phyloP scores from a whole-genome alignment of 345 rosid species.

The Triadica sebifera region DNA sequence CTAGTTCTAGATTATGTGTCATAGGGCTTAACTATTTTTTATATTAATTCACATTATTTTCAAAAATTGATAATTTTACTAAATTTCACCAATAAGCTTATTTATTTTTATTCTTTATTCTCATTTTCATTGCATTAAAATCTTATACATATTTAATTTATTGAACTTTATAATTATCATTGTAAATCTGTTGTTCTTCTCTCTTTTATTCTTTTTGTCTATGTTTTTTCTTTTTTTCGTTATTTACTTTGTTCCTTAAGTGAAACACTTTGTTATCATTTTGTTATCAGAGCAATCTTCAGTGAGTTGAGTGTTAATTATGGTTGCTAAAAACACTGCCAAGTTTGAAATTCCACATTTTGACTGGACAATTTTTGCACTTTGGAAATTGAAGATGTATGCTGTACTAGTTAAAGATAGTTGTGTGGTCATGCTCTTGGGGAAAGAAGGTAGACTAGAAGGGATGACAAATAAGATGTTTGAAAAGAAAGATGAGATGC shows the following conservation, averaged over 20 bases:
- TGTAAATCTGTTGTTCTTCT: background rate
- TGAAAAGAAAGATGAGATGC: background rate
- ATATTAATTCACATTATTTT: too few species aligned
- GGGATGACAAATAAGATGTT: background rate
- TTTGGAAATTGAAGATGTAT: background rate
- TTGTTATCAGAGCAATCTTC: background rate
- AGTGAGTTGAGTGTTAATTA: background rate
- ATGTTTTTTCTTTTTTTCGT: background rate
- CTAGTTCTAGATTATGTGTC: too few species aligned
- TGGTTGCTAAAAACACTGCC: background rate
- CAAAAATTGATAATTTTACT: too few species aligned
- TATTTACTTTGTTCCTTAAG: background rate
- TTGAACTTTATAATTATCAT: too few species aligned
- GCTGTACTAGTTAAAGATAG: background rate
- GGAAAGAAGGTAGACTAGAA: background rate
- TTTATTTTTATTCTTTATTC: too few species aligned
- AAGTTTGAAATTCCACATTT: background rate
- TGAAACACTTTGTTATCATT: background rate
- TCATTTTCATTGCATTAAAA: too few species aligned
- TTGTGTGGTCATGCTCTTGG: background rate
- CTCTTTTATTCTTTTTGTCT: background rate
- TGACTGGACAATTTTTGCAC: background rate
- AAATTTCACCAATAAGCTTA: too few species aligned
- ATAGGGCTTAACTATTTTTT: too few species aligned
- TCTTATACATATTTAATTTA: too few species aligned